Percentiles rank a stretch among this genome's conserved stretches.
These are phyloP conservation scores for Ogataea naganishii DNA, from an alignment of 805 yeast genomes.

Conservation along the genomic window DNA sequence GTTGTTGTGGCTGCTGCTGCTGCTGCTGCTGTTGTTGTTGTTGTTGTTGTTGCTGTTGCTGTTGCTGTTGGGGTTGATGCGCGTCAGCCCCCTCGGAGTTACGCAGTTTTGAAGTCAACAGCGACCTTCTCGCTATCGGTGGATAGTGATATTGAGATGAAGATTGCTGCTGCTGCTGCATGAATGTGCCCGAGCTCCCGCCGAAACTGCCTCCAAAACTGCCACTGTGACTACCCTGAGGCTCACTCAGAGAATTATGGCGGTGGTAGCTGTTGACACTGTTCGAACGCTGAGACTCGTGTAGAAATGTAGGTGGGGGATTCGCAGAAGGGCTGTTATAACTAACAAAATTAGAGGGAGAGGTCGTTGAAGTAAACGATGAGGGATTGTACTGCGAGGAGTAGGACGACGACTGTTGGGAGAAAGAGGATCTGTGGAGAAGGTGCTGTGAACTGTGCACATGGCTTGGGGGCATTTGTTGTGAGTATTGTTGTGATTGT, in stretches of 20 bases:
- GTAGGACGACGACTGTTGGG: constrained; percentile 5
- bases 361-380: constrained; percentile 17
- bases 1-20: constrained; percentile 9
- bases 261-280: too few species aligned
- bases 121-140: constrained; percentile 21
- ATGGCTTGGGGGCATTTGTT: constrained; percentile 3
- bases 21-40: constrained; percentile 5
- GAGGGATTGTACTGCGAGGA: constrained; percentile 10
- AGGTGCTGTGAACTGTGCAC: constrained; percentile 8
- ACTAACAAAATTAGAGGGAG: constrained; percentile 21
- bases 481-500: constrained; percentile 2
- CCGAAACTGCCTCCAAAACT: too few species aligned
- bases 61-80: constrained; percentile 2
- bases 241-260: too few species aligned
- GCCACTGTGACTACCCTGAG: too few species aligned
- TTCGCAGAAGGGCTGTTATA: constrained; percentile 6
- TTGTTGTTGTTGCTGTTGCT: constrained; percentile 3
- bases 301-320: constrained; percentile 1
- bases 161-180: constrained; percentile 3
- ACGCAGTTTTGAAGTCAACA: constrained; percentile 20
- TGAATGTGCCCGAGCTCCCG: background rate
- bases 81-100: too few species aligned
- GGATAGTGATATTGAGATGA: too few species aligned
- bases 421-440: constrained; percentile 4
- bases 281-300: too few species aligned